These are phyloP conservation scores for Malassezia psittaci DNA, from an alignment of 1,284 basidiomycete genomes.

Conservation along the genomic window DNA sequence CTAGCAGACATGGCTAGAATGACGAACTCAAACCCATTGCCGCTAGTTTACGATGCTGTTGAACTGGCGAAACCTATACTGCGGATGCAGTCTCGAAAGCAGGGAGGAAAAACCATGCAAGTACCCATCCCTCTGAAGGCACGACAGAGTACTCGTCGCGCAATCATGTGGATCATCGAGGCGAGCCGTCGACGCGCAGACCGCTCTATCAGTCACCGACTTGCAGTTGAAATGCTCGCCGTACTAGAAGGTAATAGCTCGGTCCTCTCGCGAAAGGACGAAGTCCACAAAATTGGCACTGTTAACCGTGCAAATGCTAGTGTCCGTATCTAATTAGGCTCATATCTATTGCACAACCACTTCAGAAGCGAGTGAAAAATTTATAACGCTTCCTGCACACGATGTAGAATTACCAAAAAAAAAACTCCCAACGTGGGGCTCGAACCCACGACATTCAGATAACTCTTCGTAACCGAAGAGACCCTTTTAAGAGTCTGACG, in stretches of 20 bases:
- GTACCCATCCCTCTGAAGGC: conserved; percentile 47
- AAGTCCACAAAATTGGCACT: conserved; percentile 62
- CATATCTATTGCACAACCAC: background rate
- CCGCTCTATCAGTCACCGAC: conserved; percentile 40
- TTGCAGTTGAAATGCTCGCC: conserved; percentile 48
- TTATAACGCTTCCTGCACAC: too few species aligned
- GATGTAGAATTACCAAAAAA: conserved; percentile 3
- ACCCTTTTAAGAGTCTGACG: conserved; percentile 45
- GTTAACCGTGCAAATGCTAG: conserved; percentile 59
- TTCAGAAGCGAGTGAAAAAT: background rate
- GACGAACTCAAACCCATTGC: conserved; percentile 45
- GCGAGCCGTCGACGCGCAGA: conserved; percentile 48
- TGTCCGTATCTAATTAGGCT: conserved; percentile 28
- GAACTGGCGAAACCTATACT: conserved; percentile 41
- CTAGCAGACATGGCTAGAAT: conserved; percentile 37
- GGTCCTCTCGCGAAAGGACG: conserved; percentile 46
- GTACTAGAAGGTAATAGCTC: conserved; percentile 47
- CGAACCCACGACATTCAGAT: conserved; percentile 47
- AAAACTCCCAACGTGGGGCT: conserved; percentile 44
- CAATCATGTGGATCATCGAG: conserved; percentile 49
- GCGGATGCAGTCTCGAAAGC: conserved; percentile 45
- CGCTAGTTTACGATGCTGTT: conserved; percentile 46
- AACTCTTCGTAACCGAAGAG: conserved; percentile 15
- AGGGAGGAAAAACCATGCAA: conserved; percentile 46
- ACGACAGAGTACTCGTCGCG: conserved; percentile 44